phyloP scores from a whole-genome alignment of 768 basidiomycete species.

The Suillus alpinus region DNA sequence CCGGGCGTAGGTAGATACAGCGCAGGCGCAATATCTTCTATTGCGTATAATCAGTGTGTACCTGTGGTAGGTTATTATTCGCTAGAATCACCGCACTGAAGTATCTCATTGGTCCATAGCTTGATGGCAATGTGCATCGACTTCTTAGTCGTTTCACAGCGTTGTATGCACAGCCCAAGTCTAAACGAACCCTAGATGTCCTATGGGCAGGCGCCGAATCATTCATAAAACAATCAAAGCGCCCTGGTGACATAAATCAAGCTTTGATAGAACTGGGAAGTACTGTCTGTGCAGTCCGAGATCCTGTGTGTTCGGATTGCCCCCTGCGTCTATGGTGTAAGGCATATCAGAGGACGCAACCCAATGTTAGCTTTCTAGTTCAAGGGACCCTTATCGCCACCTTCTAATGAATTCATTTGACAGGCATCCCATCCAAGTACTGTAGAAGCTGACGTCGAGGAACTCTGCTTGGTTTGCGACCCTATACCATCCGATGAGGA shows the following conservation, averaged over 20 bases:
- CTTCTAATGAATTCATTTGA: background rate
- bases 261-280: conserved; percentile 94
- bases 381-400: too few species aligned
- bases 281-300: conserved; percentile 85
- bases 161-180: conserved; percentile 77
- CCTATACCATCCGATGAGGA: conserved; percentile 39
- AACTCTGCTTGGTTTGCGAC: conserved; percentile 67
- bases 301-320: conserved; percentile 72
- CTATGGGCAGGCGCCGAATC: conserved; percentile 78
- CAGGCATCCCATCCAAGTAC: conserved; percentile 2
- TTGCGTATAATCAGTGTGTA: conserved; percentile 80
- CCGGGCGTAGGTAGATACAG: conserved; percentile 90
- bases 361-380: conserved; percentile 12
- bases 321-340: conserved; percentile 68
- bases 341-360: conserved; percentile 43
- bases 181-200: conserved; percentile 71
- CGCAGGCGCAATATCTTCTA: conserved; percentile 81
- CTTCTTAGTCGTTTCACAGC: conserved; percentile 83
- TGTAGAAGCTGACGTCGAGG: conserved; percentile 65
- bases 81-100: background rate
- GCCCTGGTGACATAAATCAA: conserved; percentile 86
- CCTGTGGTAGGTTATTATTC: conserved; percentile 66
- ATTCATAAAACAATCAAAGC: conserved; percentile 54
- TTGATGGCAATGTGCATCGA: conserved; percentile 89
- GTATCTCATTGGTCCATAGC: conserved; percentile 37